Base-by-base conservation (phyloP, 495 filamentous ascomycete species). In the Rusavskia elegans region DNA sequence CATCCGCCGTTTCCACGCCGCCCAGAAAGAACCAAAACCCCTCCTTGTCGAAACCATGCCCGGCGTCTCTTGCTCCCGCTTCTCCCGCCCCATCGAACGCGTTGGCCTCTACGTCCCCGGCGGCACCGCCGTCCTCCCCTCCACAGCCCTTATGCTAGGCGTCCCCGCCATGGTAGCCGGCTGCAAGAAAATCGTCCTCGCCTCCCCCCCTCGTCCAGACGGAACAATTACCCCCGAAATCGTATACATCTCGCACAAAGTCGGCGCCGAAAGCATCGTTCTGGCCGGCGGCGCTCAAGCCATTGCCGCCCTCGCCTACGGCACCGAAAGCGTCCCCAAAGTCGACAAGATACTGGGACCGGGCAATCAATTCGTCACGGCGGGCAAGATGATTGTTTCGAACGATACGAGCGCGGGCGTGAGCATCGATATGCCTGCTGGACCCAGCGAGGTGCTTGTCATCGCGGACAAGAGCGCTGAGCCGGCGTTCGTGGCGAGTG, bases 281-380 rank as follows among this genome's bases (percentile, higher is more conserved):
- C 78, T 97, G 14, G 92, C 92, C 5, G 92, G 92, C 38, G 92
- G 92, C 49, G 92, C 93, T 0, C 92, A 98, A 70, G 92, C 92
- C n/a, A 82, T 98, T 45, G 78, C 80, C 3, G 80, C 79, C 25
- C 81, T 84, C 77, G 80, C 80, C 4, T 68, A 83, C 51, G 81
- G 81, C n/a, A 83, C 81, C 0, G 69, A 81, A 55, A 78, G 73
- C 61, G 78, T 97, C 53, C 86, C 70, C 63, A 98, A 98, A 71
- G 93, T 97, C 17, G 92, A 98, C 74, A 98, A 98, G 80, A 95
- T 98, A 59, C 78, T 98, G 5, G 92, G 92, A 1, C 92, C 92
- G 2, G 92, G 92, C 38, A 98, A 98, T 68, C 92, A 98, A 67
- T 98, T 97, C 61, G 93, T 98, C 27, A 98, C 92, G 0, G 92